These are phyloP conservation scores for Aspergillus arachidicola DNA, from an alignment of 2,329 filamentous ascomycete genomes.

Conservation along the genomic window DNA sequence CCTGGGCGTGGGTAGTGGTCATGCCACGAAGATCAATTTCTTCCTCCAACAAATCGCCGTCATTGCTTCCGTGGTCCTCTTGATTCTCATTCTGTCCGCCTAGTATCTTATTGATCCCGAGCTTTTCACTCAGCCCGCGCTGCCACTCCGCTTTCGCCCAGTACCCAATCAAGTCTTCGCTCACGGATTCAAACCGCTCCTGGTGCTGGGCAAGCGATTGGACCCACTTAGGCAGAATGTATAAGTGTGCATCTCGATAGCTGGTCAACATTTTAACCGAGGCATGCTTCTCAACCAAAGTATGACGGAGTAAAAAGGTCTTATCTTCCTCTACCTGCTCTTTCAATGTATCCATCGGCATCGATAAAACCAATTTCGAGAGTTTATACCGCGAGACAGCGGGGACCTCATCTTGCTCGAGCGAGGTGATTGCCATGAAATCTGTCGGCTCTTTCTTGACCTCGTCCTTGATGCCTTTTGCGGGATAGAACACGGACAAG, in stretches of 20 bases:
- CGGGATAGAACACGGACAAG: slow-evolving; percentile 88
- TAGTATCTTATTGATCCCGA: slow-evolving; percentile 71
- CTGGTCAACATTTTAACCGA: slow-evolving; percentile 80
- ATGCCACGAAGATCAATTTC: slow-evolving; percentile 57
- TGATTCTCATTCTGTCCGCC: slow-evolving; percentile 46
- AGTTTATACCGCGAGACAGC: slow-evolving; percentile 65
- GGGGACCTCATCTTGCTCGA: slow-evolving; percentile 55
- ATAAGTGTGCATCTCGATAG: slow-evolving; percentile 89
- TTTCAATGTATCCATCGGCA: slow-evolving; percentile 85
- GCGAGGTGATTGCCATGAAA: slow-evolving; percentile 77
- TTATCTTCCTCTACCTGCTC: slow-evolving; percentile 78
- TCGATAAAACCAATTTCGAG: slow-evolving; percentile 79
- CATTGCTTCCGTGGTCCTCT: slow-evolving; percentile 42
- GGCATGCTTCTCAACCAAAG: slow-evolving; percentile 73
- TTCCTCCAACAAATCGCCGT: slow-evolving; percentile 51
- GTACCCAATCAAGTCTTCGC: slow-evolving; percentile 92
- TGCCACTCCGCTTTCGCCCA: slow-evolving; percentile 97
- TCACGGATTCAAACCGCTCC: slow-evolving; percentile 81
- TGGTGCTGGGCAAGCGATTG: slow-evolving; percentile 80
- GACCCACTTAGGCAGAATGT: slow-evolving; percentile 90
- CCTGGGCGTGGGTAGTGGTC: slow-evolving; percentile 53
- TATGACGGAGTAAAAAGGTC: slow-evolving; percentile 68
- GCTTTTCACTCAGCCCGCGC: slow-evolving; percentile 73
- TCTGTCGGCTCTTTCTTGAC: slow-evolving; percentile 92
- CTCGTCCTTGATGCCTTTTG: slow-evolving; percentile 69